Conservation (phyloP, 805 yeast genomes). For the Cyberlindnera lachancei region DNA sequence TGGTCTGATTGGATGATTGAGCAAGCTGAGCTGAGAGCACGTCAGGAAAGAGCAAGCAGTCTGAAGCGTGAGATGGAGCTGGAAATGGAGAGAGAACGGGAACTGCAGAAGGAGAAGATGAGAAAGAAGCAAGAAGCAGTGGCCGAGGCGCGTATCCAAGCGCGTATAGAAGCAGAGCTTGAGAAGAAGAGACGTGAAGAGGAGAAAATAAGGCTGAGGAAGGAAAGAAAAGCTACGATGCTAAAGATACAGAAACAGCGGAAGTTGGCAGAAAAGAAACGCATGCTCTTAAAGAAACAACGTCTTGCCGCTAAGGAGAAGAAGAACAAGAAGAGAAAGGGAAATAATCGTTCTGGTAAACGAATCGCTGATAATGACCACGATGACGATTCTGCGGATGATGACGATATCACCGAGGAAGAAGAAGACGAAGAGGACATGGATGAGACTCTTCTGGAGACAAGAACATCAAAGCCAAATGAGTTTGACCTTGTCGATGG, state of each 20-base stretch:
- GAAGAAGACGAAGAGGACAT: neutral
- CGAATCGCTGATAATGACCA: too few species aligned
- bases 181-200: conserved; percentile 2
- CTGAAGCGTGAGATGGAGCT: conserved; percentile 5
- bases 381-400: too few species aligned
- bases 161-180: conserved; percentile 3
- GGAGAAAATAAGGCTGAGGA: conserved; percentile 1
- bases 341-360: too few species aligned
- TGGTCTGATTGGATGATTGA: conserved; percentile 8
- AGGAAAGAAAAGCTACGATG: neutral
- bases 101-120: conserved; percentile 2
- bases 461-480: neutral
- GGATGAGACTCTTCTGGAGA: conserved; percentile 2
- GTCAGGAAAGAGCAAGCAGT: neutral
- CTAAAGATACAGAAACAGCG: neutral
- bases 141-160: conserved; percentile 1
- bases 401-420: too few species aligned
- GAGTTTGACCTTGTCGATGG: conserved; percentile 15
- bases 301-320: too few species aligned
- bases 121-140: conserved; percentile 3
- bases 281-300: too few species aligned
- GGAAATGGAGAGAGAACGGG: conserved; percentile 3
- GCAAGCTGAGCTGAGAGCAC: conserved; percentile 1
- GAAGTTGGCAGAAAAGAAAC: neutral
- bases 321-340: neutral